These are phyloP conservation scores for Pseudotulostoma volvatum DNA, from an alignment of 495 filamentous ascomycete genomes.

Conservation along the genomic window DNA sequence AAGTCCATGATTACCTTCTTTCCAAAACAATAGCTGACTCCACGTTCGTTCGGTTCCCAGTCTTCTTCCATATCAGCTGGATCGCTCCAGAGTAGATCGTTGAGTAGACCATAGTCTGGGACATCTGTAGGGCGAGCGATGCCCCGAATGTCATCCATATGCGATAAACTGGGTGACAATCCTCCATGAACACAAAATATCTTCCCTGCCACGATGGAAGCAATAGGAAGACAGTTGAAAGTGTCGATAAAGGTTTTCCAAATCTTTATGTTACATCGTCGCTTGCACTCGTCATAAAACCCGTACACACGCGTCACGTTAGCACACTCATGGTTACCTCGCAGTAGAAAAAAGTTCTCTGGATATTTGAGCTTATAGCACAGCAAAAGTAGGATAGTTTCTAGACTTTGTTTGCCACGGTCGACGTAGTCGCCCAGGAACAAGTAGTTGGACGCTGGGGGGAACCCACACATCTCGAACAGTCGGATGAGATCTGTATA, in stretches of 20 bases:
- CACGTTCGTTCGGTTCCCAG: constrained; percentile 94
- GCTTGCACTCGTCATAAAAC: constrained; percentile 99
- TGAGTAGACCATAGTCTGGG: constrained; percentile 89
- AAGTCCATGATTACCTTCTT: constrained; percentile 98
- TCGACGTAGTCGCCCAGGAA: constrained; percentile 98
- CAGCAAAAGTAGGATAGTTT: constrained; percentile 87
- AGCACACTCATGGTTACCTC: constrained; percentile 96
- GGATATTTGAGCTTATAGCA: constrained; percentile 99
- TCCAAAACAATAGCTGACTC: constrained; percentile 96
- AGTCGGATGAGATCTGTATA: constrained; percentile 94
- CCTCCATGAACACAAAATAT: constrained; percentile 99
- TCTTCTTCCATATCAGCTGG: constrained; percentile 95
- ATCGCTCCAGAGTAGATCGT: constrained; percentile 95
- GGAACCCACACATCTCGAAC: constrained; percentile 99
- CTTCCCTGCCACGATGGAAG: constrained; percentile 90
- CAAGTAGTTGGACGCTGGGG: constrained; percentile 81
- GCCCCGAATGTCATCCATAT: constrained; percentile 97
- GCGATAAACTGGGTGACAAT: constrained; percentile 74
- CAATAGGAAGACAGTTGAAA: constrained; percentile 93
- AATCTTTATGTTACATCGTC: constrained; percentile 91
- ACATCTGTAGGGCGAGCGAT: constrained; percentile 95
- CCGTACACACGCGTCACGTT: constrained; percentile 98
- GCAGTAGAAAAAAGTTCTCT: constrained; percentile 95
- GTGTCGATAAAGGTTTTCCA: constrained; percentile 99
- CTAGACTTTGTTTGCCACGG: constrained; percentile 89